These are phyloP conservation scores for Hymenoscyphus fraxineus DNA, from an alignment of 2,329 filamentous ascomycete species.

Conservation along the genomic window DNA sequence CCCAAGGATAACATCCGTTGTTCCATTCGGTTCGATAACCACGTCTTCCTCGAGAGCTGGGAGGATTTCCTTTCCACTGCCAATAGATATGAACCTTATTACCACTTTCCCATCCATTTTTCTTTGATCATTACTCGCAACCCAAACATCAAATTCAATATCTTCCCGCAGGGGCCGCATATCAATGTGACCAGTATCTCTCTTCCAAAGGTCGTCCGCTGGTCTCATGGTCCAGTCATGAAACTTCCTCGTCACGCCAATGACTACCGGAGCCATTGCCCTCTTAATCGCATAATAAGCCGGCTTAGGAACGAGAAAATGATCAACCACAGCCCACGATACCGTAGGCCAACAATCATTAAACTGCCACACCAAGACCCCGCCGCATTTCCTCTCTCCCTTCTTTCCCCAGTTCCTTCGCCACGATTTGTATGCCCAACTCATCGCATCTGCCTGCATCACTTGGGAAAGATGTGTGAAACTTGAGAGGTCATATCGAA, in stretches of 20 bases:
- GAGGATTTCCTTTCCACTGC: neutral
- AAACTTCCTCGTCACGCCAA: constrained; percentile 26
- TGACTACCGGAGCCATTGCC: constrained; percentile 36
- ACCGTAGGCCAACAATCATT: constrained; percentile 69
- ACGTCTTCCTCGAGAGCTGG: neutral
- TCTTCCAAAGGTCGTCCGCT: constrained; percentile 18
- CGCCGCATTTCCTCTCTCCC: constrained; percentile 47
- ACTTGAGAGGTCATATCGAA: constrained; percentile 26
- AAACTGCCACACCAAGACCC: constrained; percentile 65
- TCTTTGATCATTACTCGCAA: neutral
- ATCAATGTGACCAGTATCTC: neutral
- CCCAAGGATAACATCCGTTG: neutral
- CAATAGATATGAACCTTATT: neutral
- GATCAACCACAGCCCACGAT: constrained; percentile 63
- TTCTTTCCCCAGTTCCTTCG: constrained; percentile 25
- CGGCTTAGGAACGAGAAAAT: constrained; percentile 47
- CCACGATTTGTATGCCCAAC: constrained; percentile 32
- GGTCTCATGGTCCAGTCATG: constrained; percentile 9
- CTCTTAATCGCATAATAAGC: constrained; percentile 50
- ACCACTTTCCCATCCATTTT: neutral
- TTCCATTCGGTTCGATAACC: neutral
- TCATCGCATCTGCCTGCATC: constrained; percentile 32
- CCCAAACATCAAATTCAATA: neutral
- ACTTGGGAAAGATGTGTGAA: constrained; percentile 33
- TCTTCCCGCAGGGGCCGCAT: neutral